A percentile compares a stretch with the other conserved stretches of the same genome.
Evolutionary conservation across 139 green algal species (phyloP).

Genomic region (Chlamydomonas sphaeroides): DNA sequence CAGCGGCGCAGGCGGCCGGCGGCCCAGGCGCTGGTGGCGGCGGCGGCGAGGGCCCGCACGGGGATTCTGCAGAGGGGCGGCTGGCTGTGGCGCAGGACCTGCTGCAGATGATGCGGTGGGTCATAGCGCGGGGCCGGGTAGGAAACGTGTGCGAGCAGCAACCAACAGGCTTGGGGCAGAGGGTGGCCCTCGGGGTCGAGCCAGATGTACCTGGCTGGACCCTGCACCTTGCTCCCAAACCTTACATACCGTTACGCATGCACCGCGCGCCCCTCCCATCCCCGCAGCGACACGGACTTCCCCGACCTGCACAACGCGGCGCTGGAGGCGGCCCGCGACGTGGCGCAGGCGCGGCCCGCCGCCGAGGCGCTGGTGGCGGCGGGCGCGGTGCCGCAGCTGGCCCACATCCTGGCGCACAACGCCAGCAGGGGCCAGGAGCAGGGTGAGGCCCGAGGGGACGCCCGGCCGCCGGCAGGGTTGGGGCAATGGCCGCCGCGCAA

Average conservation of each 20-base stretch:
- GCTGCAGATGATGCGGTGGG: conserved; percentile 16
- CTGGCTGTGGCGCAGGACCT: neutral
- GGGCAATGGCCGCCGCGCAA: too few relatives aligned
- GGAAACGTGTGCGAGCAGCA: too few relatives aligned
- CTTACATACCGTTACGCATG: neutral
- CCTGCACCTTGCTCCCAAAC: neutral
- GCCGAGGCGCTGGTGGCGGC: conserved; percentile 7
- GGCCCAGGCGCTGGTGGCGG: too few relatives aligned
- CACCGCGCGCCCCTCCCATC: too few relatives aligned
- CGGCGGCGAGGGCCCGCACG: too few relatives aligned
- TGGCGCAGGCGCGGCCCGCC: neutral
- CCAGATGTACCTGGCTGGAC: too few relatives aligned
- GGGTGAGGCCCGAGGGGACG: neutral
- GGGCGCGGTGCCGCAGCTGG: neutral
- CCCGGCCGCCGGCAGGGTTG: too few relatives aligned
- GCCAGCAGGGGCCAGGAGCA: neutral
- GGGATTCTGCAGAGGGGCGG: neutral
- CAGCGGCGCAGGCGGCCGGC: too few relatives aligned
- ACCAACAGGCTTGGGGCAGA: too few relatives aligned
- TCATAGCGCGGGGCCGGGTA: neutral
- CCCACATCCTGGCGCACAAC: neutral
- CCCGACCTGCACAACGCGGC: conserved; percentile 5
- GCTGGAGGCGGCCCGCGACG: conserved; percentile 9
- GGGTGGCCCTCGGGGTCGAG: too few relatives aligned
- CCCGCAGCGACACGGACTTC: neutral